Conservation (phyloP, 2,329 filamentous ascomycete species). For the Trichoderma asperellum region DNA sequence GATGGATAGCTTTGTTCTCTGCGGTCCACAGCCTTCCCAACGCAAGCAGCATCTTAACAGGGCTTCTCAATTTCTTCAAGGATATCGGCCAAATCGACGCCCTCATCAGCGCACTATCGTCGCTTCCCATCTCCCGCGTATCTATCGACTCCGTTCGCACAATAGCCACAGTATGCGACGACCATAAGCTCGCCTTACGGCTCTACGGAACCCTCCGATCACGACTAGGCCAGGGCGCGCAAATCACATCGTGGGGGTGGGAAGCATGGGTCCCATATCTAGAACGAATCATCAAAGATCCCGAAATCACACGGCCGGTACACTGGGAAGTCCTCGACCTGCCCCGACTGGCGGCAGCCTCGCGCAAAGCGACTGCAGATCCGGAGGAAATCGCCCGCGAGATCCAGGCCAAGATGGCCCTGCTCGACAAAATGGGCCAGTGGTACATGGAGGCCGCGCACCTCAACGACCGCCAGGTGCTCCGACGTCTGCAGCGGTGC, state of each 20-base stretch:
- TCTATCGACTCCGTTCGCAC: conserved; percentile 29
- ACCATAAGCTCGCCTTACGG: conserved; percentile 36
- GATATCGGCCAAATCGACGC: conserved; percentile 30
- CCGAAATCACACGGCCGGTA: conserved; percentile 31
- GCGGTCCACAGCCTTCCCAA: conserved; percentile 21
- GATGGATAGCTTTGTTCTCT: conserved; percentile 32
- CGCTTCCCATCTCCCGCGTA: conserved; percentile 16
- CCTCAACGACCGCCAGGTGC: conserved; percentile 38
- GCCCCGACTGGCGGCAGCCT: neutral
- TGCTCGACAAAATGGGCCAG: conserved; percentile 40
- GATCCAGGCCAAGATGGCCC: conserved; percentile 34
- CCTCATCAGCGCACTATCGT: conserved; percentile 25
- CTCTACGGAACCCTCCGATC: conserved; percentile 33
- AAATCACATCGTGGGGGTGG: conserved; percentile 39
- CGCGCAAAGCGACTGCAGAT: neutral
- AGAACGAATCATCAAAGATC: conserved; percentile 42
- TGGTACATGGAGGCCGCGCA: conserved; percentile 39
- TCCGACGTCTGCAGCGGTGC: conserved; percentile 40
- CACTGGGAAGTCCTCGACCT: conserved; percentile 40
- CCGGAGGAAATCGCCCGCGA: conserved; percentile 26
- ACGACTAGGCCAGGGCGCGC: neutral
- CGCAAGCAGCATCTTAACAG: conserved; percentile 18
- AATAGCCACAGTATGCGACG: conserved; percentile 31
- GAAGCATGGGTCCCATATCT: conserved; percentile 41
- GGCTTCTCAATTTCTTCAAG: conserved; percentile 30